phyloP scores from a whole-genome alignment of 2,329 filamentous ascomycete species.

The Plenodomus lindquistii region DNA sequence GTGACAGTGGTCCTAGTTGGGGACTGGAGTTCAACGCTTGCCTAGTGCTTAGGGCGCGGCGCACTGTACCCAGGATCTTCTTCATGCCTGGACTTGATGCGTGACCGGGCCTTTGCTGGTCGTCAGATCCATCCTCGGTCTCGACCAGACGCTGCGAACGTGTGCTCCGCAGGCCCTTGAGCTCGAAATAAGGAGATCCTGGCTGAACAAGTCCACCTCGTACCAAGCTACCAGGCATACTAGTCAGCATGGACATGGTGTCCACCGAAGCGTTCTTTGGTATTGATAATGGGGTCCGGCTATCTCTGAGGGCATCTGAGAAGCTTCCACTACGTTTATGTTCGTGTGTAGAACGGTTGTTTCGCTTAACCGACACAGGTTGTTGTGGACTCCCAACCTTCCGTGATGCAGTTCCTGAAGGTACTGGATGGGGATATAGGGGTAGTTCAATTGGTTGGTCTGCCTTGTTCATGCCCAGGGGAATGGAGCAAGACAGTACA shows the following conservation, averaged over 20 bases:
- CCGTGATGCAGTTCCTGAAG: conserved; percentile 28
- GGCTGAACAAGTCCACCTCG: conserved; percentile 84
- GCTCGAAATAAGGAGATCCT: conserved; percentile 76
- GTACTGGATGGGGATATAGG: conserved; percentile 45
- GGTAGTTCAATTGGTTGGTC: conserved; percentile 45
- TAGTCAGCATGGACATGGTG: conserved; percentile 61
- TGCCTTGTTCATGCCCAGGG: conserved; percentile 45
- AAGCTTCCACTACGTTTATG: conserved; percentile 89
- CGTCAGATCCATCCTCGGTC: conserved; percentile 26
- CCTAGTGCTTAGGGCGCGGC: conserved; percentile 73
- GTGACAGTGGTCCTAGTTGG: conserved; percentile 20
- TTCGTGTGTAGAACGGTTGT: conserved; percentile 41
- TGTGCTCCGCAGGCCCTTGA: conserved; percentile 33
- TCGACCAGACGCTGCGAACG: conserved; percentile 40
- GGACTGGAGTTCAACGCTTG: conserved; percentile 37
- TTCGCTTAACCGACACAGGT: conserved; percentile 27
- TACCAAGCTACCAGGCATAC: conserved; percentile 81
- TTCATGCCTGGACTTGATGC: conserved; percentile 69
- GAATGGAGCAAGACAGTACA: conserved; percentile 63
- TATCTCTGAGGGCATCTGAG: conserved; percentile 78
- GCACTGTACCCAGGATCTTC: conserved; percentile 83
- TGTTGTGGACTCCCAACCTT: conserved; percentile 36
- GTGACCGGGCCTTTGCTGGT: conserved; percentile 28
- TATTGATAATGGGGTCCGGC: conserved; percentile 58
- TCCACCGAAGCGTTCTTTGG: conserved; percentile 49